Conservation (phyloP, 192 early-diverging fungal genomes). For the Linnemannia zychae region DNA sequence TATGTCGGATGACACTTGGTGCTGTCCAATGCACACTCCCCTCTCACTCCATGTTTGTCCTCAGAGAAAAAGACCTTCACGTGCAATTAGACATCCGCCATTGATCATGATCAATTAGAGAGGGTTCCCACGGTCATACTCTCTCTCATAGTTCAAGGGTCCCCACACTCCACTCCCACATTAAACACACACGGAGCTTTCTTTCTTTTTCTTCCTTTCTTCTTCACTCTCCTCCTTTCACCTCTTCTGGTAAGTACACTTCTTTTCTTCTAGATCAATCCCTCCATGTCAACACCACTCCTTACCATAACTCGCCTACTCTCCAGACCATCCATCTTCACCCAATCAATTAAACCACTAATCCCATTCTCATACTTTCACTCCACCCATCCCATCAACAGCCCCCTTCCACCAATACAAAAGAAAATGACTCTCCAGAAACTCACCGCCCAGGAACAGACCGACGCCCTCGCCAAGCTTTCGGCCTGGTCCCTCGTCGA, state of each 20-base stretch:
- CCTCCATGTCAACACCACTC: neutral
- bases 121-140: neutral
- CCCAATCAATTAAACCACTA: neutral
- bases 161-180: neutral
- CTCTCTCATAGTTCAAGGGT: neutral
- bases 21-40: too few species aligned
- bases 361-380: neutral
- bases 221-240: neutral
- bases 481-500: conserved; percentile 73
- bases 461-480: conserved; percentile 52
- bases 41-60: too few species aligned
- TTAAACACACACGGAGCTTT: neutral
- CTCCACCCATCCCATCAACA: neutral
- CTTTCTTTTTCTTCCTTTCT: conserved; percentile 10
- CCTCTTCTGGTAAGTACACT: conserved; percentile 13
- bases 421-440: conserved; percentile 48
- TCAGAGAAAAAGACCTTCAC: neutral
- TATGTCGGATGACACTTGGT: too few species aligned
- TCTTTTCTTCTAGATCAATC: neutral
- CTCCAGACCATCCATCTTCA: neutral
- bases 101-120: neutral
- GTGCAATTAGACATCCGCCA: neutral
- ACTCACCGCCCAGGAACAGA: conserved; percentile 58
- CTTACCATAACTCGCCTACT: neutral
- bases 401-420: neutral